These are phyloP conservation scores for Agrocybe praecox DNA, from an alignment of 768 basidiomycete genomes.

Conservation along the genomic window DNA sequence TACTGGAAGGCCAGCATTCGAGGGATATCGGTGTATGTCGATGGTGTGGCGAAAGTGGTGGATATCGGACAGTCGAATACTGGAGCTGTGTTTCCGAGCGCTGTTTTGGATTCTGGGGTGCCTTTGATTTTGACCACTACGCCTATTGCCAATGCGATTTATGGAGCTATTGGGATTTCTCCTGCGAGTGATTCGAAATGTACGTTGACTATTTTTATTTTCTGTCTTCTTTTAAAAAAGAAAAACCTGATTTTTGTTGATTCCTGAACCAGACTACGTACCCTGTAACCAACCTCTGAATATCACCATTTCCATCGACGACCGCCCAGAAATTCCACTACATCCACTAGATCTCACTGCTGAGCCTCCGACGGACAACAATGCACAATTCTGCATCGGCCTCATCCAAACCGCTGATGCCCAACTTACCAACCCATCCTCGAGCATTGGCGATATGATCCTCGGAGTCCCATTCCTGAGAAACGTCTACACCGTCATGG, in stretches of 20 bases:
- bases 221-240: not conserved
- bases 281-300: conserved; percentile 73
- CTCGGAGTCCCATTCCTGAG: conserved; percentile 81
- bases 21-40: conserved; percentile 62
- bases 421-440: conserved; percentile 35
- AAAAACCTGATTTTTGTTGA: too few species aligned
- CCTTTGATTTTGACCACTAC: conserved; percentile 66
- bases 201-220: conserved; percentile 33
- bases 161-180: conserved; percentile 68
- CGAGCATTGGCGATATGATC: conserved; percentile 64
- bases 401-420: conserved; percentile 62
- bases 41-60: conserved; percentile 42
- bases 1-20: conserved; percentile 68
- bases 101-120: conserved; percentile 74
- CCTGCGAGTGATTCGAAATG: conserved; percentile 66
- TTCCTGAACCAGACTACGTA: conserved; percentile 82
- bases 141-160: conserved; percentile 71
- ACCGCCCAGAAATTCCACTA: conserved; percentile 55
- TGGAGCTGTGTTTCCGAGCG: conserved; percentile 53
- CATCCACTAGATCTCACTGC: conserved; percentile 78
- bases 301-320: conserved; percentile 64
- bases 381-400: conserved; percentile 57
- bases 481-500: conserved; percentile 78
- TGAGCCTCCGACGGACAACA: conserved; percentile 43
- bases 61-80: conserved; percentile 39